Evolutionary conservation across 2,329 filamentous ascomycete species (phyloP).

Genomic region (Botrytis squamosa): DNA sequence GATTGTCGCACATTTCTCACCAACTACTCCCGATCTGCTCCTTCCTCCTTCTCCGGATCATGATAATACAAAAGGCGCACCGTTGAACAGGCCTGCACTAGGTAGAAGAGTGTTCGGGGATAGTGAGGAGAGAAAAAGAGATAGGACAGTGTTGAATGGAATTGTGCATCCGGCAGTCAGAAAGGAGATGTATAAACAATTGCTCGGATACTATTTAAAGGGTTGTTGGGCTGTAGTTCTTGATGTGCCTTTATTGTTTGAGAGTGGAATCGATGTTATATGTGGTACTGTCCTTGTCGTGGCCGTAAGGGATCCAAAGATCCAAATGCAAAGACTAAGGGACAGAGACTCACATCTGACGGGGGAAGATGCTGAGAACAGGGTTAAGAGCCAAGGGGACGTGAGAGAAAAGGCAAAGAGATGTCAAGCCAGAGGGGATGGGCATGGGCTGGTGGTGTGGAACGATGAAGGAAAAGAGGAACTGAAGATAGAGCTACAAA

Average conservation of each 20-base stretch:
- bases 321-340: constrained; percentile 79
- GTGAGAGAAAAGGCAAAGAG: constrained; percentile 78
- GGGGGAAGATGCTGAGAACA: constrained; percentile 81
- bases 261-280: constrained; percentile 79
- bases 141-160: constrained; percentile 75
- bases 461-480: constrained; percentile 78
- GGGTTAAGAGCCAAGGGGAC: constrained; percentile 83
- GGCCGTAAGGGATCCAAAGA: constrained; percentile 72
- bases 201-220: constrained; percentile 69
- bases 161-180: constrained; percentile 94
- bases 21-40: constrained; percentile 83
- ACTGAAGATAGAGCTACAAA: constrained; percentile 64
- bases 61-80: constrained; percentile 62
- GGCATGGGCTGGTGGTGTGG: constrained; percentile 79
- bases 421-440: constrained; percentile 62
- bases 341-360: constrained; percentile 75
- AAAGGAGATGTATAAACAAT: constrained; percentile 72
- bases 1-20: constrained; percentile 78
- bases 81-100: constrained; percentile 82
- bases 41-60: constrained; percentile 55
- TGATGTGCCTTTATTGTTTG: constrained; percentile 89
- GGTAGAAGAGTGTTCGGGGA: constrained; percentile 85
- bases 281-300: constrained; percentile 88
- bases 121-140: constrained; percentile 64
- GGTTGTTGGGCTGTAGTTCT: constrained; percentile 88